A percentile compares a stretch with the other conserved stretches of the same genome.
These are phyloP conservation scores for Silene vulgaris DNA, from an alignment of 179 eudicot species.

Conservation along the genomic window DNA sequence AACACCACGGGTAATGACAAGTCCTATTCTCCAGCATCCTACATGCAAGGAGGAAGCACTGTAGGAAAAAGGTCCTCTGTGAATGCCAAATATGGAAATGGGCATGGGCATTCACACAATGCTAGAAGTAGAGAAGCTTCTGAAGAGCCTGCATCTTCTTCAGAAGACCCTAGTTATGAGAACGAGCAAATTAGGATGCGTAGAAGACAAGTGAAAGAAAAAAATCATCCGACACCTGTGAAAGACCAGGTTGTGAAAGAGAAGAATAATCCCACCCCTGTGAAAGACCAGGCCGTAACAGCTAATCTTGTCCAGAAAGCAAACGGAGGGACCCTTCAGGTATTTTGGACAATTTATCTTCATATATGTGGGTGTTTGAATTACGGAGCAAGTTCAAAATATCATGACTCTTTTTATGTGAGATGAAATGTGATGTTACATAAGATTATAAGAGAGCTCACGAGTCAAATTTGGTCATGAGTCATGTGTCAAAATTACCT, in stretches of 20 bases:
- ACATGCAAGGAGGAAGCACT: slow-evolving; percentile 24
- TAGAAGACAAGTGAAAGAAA: slow-evolving; percentile 24
- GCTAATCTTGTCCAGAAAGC: slow-evolving; percentile 21
- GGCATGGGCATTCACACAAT: slow-evolving; percentile 17
- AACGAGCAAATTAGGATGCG: slow-evolving; percentile 23
- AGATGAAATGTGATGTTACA: background rate
- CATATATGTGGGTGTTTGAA: background rate
- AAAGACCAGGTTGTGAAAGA: slow-evolving; percentile 21
- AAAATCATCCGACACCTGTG: slow-evolving; percentile 18
- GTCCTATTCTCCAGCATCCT: slow-evolving; percentile 20
- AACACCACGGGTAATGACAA: slow-evolving; percentile 24
- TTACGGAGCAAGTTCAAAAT: background rate
- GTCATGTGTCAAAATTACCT: background rate
- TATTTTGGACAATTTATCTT: slow-evolving; percentile 7
- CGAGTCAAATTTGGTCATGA: background rate
- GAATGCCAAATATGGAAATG: slow-evolving; percentile 33
- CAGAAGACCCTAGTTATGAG: slow-evolving; percentile 39
- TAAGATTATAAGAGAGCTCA: background rate
- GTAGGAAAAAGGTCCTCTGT: slow-evolving; percentile 24
- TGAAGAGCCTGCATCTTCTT: slow-evolving; percentile 46
- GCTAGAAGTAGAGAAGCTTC: slow-evolving; percentile 30
- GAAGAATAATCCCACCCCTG: slow-evolving; percentile 17
- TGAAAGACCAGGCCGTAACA: slow-evolving; percentile 25
- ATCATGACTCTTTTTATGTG: background rate
- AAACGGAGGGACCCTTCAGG: slow-evolving; percentile 28